Percentiles rank a stretch among this genome's conserved stretches.
phyloP scores from a whole-genome alignment of 371 early-diverging fungal species.

The Ecytonucleospora hepatopenaei region DNA sequence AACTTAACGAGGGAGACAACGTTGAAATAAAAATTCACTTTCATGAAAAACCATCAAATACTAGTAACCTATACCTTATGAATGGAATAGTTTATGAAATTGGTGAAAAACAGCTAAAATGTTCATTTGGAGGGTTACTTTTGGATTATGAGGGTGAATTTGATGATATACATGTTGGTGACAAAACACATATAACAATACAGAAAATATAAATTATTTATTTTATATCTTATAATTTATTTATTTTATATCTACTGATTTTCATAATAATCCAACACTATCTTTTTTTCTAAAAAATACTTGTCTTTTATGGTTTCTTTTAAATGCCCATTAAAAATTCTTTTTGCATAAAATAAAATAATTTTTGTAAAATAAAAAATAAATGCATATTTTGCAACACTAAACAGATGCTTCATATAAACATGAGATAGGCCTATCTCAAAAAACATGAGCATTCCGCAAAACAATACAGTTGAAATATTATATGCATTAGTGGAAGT shows the following conservation, averaged over 20 bases:
- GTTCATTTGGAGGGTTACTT: constrained; percentile 24
- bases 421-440: too few relatives aligned
- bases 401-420: too few relatives aligned
- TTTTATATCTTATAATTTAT: not conserved
- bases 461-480: too few relatives aligned
- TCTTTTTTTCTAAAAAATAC: not conserved
- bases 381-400: too few relatives aligned
- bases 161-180: not conserved
- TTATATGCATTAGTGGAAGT: too few relatives aligned
- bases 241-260: not conserved
- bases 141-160: constrained; percentile 11
- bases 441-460: too few relatives aligned
- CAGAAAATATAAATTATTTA: too few relatives aligned
- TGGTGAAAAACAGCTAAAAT: constrained; percentile 3
- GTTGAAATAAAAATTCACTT: constrained; percentile 11
- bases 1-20: constrained; percentile 3
- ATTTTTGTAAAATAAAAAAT: too few relatives aligned
- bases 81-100: constrained; percentile 19
- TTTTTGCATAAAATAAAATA: too few relatives aligned
- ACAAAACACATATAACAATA: not conserved
- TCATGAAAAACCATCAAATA: not conserved
- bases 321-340: too few relatives aligned
- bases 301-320: not conserved
- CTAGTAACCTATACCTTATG: constrained; percentile 15
- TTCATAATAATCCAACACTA: not conserved